Evolutionary conservation across 129 eudicot genomes (phyloP), one percentile per base, ranked within the genome.

Genomic region (Flaveria trinervia): DNA sequence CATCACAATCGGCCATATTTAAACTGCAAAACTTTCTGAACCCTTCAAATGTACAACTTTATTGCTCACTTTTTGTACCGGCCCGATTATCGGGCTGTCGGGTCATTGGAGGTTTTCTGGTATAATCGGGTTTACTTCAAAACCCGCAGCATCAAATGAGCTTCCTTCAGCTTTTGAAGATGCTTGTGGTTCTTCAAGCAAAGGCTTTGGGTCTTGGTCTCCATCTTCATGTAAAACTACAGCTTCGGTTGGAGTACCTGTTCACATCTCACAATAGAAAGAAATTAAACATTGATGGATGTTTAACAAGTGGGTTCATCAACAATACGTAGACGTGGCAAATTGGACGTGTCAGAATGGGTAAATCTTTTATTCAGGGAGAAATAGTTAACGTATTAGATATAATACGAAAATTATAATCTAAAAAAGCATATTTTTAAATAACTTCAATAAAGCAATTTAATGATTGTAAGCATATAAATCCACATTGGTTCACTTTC

Each of bases 21-120:
- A 66, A 80, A 66, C 84, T 74, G 75, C 84, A 80, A 80, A 80
- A 80, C 71, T 73, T 79, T 74, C 69, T 65, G 26, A 65, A 75
- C 61, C 30, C 79, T 55, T 71, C 77, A 49, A 79, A 33, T 79
- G 72, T 79, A 79, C 82, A 79, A 10, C 77, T 61, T 79, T 71
- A 79, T 71, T 79, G 65, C 72, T 61, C 77, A 30, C 36, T 39
- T 69, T 46, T 70, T 65, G 73, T 75, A 65, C 65, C 44, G 41
- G 54, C n/a, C 26, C 26, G 22, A 65, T 49, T 76, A 9, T 50
- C 9, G 49, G 72, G 79, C 70, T 59, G 68, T 59, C 12, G 59
- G 46, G 56, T 67, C 80, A 77, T 39, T 55, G 68, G 43, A 56
- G 3, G 33, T 57, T 43, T 7, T 49, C 65, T 15, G 48, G 50